These are phyloP conservation scores for Talaromyces albobiverticillius DNA, from an alignment of 2,329 filamentous ascomycete genomes.

Conservation along the genomic window DNA sequence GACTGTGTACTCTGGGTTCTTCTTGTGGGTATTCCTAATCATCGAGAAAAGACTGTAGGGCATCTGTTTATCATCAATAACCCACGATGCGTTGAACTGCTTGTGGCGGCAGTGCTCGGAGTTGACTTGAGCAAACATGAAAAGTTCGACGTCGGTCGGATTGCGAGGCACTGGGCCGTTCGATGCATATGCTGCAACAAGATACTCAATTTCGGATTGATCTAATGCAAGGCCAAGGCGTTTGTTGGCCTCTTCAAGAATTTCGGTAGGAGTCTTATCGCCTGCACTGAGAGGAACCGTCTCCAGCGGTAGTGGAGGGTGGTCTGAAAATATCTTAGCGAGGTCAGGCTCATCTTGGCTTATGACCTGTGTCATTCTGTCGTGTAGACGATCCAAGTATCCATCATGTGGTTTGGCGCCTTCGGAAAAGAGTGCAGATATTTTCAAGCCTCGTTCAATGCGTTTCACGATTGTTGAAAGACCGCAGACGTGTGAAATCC, in stretches of 20 bases:
- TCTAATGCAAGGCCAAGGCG: slow-evolving; percentile 83
- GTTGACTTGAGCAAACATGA: slow-evolving; percentile 99
- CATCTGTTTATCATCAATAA: slow-evolving; percentile 81
- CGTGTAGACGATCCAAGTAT: slow-evolving; percentile 68
- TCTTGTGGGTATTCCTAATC: slow-evolving; percentile 91
- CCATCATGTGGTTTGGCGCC: slow-evolving; percentile 56
- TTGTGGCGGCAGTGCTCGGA: slow-evolving; percentile 89
- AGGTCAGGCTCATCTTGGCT: slow-evolving; percentile 65
- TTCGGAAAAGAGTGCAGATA: slow-evolving; percentile 62
- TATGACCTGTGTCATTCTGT: slow-evolving; percentile 93
- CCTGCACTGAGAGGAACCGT: slow-evolving; percentile 71
- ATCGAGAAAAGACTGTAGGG: slow-evolving; percentile 83
- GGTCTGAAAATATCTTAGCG: slow-evolving; percentile 73
- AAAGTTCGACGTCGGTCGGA: slow-evolving; percentile 89
- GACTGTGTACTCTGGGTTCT: slow-evolving; percentile 73
- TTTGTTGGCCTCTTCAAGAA: slow-evolving; percentile 79
- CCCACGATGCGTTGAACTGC: slow-evolving; percentile 96
- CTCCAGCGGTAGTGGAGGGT: slow-evolving; percentile 62
- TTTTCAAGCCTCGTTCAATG: slow-evolving; percentile 80
- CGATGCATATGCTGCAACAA: slow-evolving; percentile 77
- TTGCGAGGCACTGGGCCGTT: slow-evolving; percentile 57
- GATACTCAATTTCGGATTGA: slow-evolving; percentile 83
- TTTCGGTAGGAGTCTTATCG: slow-evolving; percentile 63
- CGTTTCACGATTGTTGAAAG: slow-evolving; percentile 68
- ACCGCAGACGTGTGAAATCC: slow-evolving; percentile 88